Evolutionary conservation across 2,329 filamentous ascomycete species (phyloP).

Genomic region (Parascedosporium putredinis): DNA sequence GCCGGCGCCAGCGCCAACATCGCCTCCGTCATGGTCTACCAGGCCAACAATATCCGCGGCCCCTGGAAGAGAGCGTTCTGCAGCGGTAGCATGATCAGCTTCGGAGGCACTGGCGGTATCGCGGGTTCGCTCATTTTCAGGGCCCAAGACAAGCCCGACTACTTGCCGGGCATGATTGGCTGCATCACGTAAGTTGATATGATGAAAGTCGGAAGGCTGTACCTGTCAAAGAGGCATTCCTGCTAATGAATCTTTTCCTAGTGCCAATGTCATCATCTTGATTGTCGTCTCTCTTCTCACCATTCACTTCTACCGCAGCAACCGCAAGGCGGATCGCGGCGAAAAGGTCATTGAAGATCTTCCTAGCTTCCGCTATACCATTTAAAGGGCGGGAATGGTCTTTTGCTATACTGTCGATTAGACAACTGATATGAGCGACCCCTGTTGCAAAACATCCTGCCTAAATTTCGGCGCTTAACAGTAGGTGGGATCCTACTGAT

Average conservation of each 20-base stretch:
- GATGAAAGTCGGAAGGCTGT: no score
- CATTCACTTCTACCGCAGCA: background rate
- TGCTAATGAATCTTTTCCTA: background rate
- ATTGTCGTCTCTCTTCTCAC: background rate
- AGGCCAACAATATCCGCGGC: constrained; percentile 13
- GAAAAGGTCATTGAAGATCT: background rate
- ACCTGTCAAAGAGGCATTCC: background rate
- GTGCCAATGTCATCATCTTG: background rate
- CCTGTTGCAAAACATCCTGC: no score
- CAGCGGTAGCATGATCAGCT: constrained; percentile 10
- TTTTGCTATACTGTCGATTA: no score
- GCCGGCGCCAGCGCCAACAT: constrained; percentile 4
- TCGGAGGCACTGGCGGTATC: constrained; percentile 12
- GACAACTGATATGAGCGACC: no score
- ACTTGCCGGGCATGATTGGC: constrained; percentile 2
- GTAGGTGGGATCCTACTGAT: no score
- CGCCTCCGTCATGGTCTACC: constrained; percentile 10
- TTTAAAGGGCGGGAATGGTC: no score
- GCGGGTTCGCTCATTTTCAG: constrained; percentile 13
- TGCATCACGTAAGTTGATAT: background rate
- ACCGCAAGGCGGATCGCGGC: background rate
- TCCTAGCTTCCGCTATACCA: background rate
- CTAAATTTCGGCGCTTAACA: no score
- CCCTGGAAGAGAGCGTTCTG: constrained; percentile 14
- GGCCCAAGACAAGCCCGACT: constrained; percentile 8